These are phyloP conservation scores for Lecanicillium sp. DNA, from an alignment of 2,329 filamentous ascomycete species.

Conservation along the genomic window DNA sequence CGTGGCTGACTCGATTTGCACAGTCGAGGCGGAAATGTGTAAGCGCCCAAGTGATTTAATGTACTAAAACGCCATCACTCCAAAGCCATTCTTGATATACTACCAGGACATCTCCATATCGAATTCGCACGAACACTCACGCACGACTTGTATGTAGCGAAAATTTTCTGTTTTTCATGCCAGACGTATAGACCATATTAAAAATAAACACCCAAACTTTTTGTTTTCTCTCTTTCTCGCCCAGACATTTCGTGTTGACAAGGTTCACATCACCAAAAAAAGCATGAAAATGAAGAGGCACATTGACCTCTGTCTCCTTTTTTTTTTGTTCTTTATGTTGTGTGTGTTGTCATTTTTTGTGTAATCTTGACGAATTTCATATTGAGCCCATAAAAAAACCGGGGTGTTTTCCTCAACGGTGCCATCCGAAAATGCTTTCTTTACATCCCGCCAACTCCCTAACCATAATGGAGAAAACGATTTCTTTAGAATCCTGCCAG, in stretches of 20 bases:
- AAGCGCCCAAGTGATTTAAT: no score
- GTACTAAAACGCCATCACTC: no score
- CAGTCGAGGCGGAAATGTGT: no score
- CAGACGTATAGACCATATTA: background rate
- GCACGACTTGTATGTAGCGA: no score
- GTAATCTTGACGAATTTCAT: constrained; percentile 29
- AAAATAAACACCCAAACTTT: background rate
- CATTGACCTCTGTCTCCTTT: no score
- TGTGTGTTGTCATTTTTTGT: constrained; percentile 3
- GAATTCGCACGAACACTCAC: no score
- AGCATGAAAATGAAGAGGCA: background rate
- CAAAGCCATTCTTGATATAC: no score
- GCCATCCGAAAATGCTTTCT: constrained; percentile 38
- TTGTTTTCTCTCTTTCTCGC: background rate
- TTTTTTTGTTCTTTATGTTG: background rate
- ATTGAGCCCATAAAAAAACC: constrained; percentile 37
- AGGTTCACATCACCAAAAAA: background rate
- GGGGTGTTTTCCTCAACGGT: constrained; percentile 34
- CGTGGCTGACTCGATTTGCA: no score
- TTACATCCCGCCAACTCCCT: constrained; percentile 43
- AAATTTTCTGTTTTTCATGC: background rate
- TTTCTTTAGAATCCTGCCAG: constrained; percentile 37
- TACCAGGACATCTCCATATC: no score
- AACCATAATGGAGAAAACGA: constrained; percentile 40
- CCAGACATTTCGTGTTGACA: no score